phyloP scores from a whole-genome alignment of 148 eudicot species.

The Pouteria glomerata region DNA sequence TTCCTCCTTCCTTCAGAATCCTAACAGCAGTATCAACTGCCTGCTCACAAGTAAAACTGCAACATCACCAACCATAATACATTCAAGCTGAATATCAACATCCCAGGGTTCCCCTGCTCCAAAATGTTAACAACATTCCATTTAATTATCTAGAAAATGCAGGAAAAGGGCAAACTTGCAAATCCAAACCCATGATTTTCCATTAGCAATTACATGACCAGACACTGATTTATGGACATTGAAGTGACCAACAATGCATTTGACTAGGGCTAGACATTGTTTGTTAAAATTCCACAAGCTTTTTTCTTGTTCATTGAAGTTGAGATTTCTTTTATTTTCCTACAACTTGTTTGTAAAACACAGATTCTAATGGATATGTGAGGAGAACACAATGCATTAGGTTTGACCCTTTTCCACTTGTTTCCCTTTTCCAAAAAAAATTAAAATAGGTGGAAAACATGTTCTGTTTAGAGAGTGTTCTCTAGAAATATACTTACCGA shows the following conservation, averaged over 20 bases:
- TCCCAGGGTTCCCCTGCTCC: not conserved
- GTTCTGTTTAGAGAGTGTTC: too few species aligned
- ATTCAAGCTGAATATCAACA: slow-evolving; percentile 6
- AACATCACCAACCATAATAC: slow-evolving; percentile 33
- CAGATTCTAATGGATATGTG: too few species aligned
- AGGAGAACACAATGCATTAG: too few species aligned
- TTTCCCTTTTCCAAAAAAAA: too few species aligned
- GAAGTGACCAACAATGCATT: too few species aligned
- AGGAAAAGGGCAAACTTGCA: not conserved
- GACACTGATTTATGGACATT: not conserved
- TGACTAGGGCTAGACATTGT: too few species aligned
- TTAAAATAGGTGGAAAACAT: too few species aligned
- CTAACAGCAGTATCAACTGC: slow-evolving; percentile 94
- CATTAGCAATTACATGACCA: not conserved
- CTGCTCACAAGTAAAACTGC: slow-evolving; percentile 60
- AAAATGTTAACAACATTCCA: not conserved
- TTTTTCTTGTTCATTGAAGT: not conserved
- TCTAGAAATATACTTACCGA: too few species aligned
- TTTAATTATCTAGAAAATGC: not conserved
- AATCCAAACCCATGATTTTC: not conserved
- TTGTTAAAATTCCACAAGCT: not conserved
- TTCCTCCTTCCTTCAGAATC: slow-evolving; percentile 88
- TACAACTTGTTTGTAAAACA: not conserved
- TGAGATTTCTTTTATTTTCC: not conserved
- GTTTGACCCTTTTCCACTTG: too few species aligned